Evolutionary conservation across 148 eudicot genomes (phyloP), one percentile per base, ranked within the genome.

Genomic region (Amaranthus hypochondriacus): DNA sequence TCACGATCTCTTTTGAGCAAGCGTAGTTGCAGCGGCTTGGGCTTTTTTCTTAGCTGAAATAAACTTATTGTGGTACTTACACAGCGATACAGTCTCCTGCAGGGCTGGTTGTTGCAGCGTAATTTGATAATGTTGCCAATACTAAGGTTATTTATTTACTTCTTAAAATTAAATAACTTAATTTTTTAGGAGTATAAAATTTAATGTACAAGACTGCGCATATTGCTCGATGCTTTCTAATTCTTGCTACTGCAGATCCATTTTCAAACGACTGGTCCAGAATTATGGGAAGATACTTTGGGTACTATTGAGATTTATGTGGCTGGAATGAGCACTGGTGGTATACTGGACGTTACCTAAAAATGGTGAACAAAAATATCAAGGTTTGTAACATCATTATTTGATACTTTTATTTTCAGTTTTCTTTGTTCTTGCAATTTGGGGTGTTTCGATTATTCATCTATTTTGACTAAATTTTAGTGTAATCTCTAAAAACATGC

Each of bases 11-110:
- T 84, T 88, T 92, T 0, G 98, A 83, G 79, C 98, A 95, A 58
- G 86, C 79, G 28, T 83, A 95, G 79, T 83, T 85, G 83, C 98
- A 95, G 9, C 96, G 91, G 70, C 92, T 95, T 39, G 97, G 97
- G 18, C 92, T n/a, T n/a, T n/a, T n/a, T n/a, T n/a, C n/a, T n/a
- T n/a, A n/a, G n/a, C n/a, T n/a, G n/a, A n/a, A n/a, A n/a, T n/a
- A n/a, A n/a, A n/a, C n/a, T n/a, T n/a, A n/a, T n/a, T n/a, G n/a
- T n/a, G n/a, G n/a, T n/a, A n/a, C n/a, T n/a, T n/a, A n/a, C n/a
- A n/a, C n/a, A n/a, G n/a, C n/a, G n/a, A n/a, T n/a, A n/a, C n/a
- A n/a, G n/a, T n/a, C n/a, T n/a, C n/a, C n/a, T n/a, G n/a, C n/a
- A n/a, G n/a, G n/a, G n/a, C n/a, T n/a, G n/a, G n/a, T n/a, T 88